phyloP scores from a whole-genome alignment of 2,329 filamentous ascomycete species.

The Diaporthe eres region DNA sequence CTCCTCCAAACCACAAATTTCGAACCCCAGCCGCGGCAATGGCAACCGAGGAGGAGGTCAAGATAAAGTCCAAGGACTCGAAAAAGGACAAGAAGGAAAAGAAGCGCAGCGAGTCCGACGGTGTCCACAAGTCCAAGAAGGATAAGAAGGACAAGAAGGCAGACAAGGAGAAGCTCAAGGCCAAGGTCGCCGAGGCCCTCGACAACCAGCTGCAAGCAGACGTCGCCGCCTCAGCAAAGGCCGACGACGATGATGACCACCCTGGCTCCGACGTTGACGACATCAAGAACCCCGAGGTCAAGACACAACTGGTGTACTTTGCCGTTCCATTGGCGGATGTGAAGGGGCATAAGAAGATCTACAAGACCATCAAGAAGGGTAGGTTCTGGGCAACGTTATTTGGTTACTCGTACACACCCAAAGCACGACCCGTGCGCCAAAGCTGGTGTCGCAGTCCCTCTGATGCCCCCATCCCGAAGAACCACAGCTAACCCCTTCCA shows the following conservation, averaged over 20 bases:
- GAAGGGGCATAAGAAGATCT: conserved; percentile 78
- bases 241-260: conserved; percentile 59
- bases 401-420: conserved; percentile 31
- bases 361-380: conserved; percentile 76
- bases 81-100: conserved; percentile 72
- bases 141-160: conserved; percentile 77
- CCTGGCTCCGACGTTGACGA: conserved; percentile 46
- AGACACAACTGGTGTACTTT: conserved; percentile 79
- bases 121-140: conserved; percentile 69
- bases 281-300: conserved; percentile 59
- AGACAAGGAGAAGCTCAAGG: conserved; percentile 81
- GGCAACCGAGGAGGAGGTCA: conserved; percentile 64
- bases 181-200: conserved; percentile 70
- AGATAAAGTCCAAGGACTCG: conserved; percentile 60
- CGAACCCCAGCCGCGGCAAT: conserved; percentile 49
- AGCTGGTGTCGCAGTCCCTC: neutral
- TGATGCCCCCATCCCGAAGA: neutral
- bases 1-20: neutral
- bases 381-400: conserved; percentile 45
- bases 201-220: conserved; percentile 75
- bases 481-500: conserved; percentile 7
- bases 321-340: conserved; percentile 85
- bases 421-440: conserved; percentile 41
- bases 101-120: conserved; percentile 68
- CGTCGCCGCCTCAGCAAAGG: conserved; percentile 59